Percentiles rank a stretch among this genome's conserved stretches.
Conservation (phyloP, 2,329 filamentous ascomycete genomes). For the Coniochaeta sp. region DNA sequence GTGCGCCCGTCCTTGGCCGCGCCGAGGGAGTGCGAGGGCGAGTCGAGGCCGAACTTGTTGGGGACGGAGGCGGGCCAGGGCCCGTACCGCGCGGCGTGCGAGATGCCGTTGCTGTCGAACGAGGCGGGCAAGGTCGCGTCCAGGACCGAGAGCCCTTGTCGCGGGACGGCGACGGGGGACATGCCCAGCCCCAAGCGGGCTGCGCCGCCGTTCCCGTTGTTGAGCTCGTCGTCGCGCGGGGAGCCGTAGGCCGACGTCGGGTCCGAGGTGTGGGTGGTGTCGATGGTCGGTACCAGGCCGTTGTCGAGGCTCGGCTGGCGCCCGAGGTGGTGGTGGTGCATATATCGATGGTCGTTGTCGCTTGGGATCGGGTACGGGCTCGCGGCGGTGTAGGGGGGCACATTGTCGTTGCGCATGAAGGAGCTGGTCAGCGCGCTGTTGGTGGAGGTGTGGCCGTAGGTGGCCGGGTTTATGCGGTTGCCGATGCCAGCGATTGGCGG, state of each 20-base stretch:
- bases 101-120: conserved; percentile 93
- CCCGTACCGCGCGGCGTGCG: conserved; percentile 81
- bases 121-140: conserved; percentile 90
- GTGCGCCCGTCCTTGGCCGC: conserved; percentile 53
- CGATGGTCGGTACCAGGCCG: conserved; percentile 47
- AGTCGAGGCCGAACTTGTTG: conserved; percentile 83
- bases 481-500: conserved; percentile 51
- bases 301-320: conserved; percentile 48
- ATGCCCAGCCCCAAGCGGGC: conserved; percentile 62
- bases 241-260: conserved; percentile 67
- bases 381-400: conserved; percentile 35
- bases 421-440: conserved; percentile 66
- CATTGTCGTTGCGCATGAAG: conserved; percentile 55
- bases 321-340: conserved; percentile 30
- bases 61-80: conserved; percentile 91
- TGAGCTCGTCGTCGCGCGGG: conserved; percentile 59
- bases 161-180: conserved; percentile 70
- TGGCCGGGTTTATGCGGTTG: conserved; percentile 59
- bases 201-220: conserved; percentile 46
- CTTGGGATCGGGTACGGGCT: conserved; percentile 30
- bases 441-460: conserved; percentile 55
- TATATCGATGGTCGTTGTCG: conserved; percentile 25
- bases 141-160: conserved; percentile 73
- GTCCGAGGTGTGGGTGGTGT: conserved; percentile 50
- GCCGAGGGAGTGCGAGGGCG: conserved; percentile 68